Evolutionary conservation across 116 monocot species (phyloP).

Genomic region (Posidonia oceanica): DNA sequence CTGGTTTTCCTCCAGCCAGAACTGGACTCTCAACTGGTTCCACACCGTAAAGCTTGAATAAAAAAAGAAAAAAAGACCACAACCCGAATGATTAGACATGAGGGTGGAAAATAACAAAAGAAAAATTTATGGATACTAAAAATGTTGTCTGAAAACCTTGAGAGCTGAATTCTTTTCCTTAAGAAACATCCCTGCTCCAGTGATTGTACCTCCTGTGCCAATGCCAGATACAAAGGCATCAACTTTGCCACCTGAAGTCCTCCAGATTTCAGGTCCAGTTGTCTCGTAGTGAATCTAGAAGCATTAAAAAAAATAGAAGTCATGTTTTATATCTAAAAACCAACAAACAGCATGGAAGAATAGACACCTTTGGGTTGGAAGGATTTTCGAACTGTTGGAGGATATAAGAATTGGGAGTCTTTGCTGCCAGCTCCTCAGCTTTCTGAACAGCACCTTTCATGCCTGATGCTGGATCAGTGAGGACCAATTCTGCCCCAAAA

Average conservation of each 20-base stretch:
- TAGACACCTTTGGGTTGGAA: slow-evolving; percentile 46
- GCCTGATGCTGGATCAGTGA: slow-evolving; percentile 47
- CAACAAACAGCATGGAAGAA: neutral
- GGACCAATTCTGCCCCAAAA: slow-evolving; percentile 55
- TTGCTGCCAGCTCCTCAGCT: slow-evolving; percentile 49
- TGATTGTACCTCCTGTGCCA: slow-evolving; percentile 70
- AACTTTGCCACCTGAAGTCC: slow-evolving; percentile 43
- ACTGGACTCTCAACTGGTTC: slow-evolving; percentile 79
- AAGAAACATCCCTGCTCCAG: slow-evolving; percentile 54
- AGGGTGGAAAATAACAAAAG: neutral
- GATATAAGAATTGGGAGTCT: slow-evolving; percentile 43
- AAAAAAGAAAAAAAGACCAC: neutral
- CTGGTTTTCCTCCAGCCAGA: slow-evolving; percentile 62
- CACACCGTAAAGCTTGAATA: slow-evolving; percentile 61
- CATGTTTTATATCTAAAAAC: neutral
- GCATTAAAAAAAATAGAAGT: neutral
- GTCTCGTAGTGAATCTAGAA: slow-evolving; percentile 63
- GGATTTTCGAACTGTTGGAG: slow-evolving; percentile 71
- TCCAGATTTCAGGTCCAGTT: slow-evolving; percentile 80
- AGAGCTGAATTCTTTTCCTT: slow-evolving; percentile 60
- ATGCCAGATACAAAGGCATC: slow-evolving; percentile 62
- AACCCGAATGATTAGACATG: neutral
- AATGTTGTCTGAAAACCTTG: slow-evolving; percentile 25
- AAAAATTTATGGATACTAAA: neutral
- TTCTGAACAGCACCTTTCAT: slow-evolving; percentile 49